Evolutionary conservation across 495 filamentous ascomycete species (phyloP).

Genomic region (Annulohypoxylon maeteangense): DNA sequence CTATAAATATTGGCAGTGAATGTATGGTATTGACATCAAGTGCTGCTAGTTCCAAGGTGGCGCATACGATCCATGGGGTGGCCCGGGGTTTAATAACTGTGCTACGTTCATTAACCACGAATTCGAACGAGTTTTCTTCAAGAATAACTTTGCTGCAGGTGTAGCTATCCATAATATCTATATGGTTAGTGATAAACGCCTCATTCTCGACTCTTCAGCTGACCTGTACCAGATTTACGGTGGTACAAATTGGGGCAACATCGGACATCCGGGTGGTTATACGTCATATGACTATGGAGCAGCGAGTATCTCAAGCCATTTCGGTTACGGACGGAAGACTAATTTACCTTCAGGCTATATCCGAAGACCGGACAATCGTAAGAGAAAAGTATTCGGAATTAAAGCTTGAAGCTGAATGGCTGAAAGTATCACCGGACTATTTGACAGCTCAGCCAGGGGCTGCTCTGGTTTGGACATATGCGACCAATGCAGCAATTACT

Average conservation of each 20-base stretch:
- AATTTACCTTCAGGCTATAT: conserved; percentile 54
- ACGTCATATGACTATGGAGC: conserved; percentile 80
- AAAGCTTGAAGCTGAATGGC: conserved; percentile 78
- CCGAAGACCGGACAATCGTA: conserved; percentile 70
- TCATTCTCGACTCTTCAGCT: background rate
- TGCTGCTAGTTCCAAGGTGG: conserved; percentile 71
- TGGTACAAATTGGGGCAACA: conserved; percentile 85
- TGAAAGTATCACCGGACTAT: conserved; percentile 74
- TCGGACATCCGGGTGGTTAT: conserved; percentile 76
- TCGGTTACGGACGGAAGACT: background rate
- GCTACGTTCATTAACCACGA: conserved; percentile 71
- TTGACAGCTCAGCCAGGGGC: conserved; percentile 62
- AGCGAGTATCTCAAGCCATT: conserved; percentile 7
- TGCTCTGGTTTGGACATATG: conserved; percentile 46
- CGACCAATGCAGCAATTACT: conserved; percentile 63
- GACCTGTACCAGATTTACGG: conserved; percentile 64
- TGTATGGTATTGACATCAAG: background rate
- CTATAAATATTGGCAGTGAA: background rate
- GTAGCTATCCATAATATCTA: conserved; percentile 36
- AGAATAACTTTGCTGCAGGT: conserved; percentile 75
- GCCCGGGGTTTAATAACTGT: conserved; percentile 71
- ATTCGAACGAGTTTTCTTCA: conserved; percentile 82
- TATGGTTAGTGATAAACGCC: conserved; percentile 43
- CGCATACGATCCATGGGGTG: conserved; percentile 79
- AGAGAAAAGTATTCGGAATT: conserved; percentile 83